A percentile compares a stretch with the other conserved stretches of the same genome.
phyloP scores from a whole-genome alignment of 2,329 filamentous ascomycete genomes.

The Fusarium sp. region DNA sequence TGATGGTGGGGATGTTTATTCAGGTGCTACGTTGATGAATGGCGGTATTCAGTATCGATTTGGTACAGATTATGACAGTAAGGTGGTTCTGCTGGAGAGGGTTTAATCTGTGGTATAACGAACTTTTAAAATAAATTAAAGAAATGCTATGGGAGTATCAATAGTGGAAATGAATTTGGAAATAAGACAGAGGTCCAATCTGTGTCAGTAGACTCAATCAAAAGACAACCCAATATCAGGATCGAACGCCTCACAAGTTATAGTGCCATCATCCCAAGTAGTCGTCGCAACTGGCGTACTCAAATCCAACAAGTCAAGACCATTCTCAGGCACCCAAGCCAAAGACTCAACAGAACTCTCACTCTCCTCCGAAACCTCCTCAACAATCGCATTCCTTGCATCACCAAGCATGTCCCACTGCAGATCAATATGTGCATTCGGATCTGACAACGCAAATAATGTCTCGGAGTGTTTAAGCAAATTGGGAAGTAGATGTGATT shows the following conservation, averaged over 20 bases:
- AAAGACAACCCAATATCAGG: background rate
- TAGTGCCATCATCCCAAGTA: constrained; percentile 7
- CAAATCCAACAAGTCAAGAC: constrained; percentile 26
- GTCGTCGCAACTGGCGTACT: constrained; percentile 13
- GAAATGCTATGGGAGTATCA: background rate
- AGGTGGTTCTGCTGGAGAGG: constrained; percentile 65
- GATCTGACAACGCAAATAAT: constrained; percentile 21
- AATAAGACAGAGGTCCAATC: accelerated
- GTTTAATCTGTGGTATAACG: constrained; percentile 1
- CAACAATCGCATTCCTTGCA: constrained; percentile 2
- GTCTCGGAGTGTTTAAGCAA: constrained; percentile 43
- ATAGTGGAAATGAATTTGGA: accelerated
- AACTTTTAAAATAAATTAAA: background rate
- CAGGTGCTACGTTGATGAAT: constrained; percentile 72
- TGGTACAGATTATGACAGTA: constrained; percentile 66
- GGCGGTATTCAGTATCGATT: constrained; percentile 66
- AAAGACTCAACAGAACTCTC: constrained; percentile 3
- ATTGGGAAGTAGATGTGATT: constrained; percentile 45
- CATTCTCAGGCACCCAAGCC: constrained; percentile 6
- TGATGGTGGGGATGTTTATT: constrained; percentile 62
- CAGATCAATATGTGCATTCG: constrained; percentile 21
- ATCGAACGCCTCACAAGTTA: constrained; percentile 10
- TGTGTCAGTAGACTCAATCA: background rate
- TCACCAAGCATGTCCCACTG: constrained; percentile 8
- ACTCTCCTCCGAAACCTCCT: constrained; percentile 16